Conservation (phyloP, 192 early-diverging fungal genomes). For the Backusella morwellensis region DNA sequence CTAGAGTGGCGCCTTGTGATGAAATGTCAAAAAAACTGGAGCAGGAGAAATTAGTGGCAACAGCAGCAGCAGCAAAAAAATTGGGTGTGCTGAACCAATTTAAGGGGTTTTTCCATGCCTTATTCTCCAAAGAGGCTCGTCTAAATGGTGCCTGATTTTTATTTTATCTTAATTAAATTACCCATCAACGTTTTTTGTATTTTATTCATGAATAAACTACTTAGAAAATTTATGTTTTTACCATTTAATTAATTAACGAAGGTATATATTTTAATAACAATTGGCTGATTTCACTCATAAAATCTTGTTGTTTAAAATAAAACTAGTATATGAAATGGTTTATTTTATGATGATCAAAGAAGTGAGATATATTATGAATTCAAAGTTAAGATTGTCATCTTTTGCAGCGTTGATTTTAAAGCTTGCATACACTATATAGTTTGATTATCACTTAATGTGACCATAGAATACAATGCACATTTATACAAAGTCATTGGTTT, state of each 20-base stretch:
- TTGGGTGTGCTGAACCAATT: neutral
- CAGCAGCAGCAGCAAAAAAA: neutral
- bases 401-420: no score
- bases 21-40: neutral
- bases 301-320: no score
- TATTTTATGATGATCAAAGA: no score
- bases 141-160: neutral
- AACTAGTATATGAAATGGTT: no score
- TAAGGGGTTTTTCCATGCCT: neutral
- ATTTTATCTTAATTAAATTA: neutral
- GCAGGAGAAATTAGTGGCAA: neutral
- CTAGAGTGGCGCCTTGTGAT: neutral
- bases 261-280: no score
- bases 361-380: no score
- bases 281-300: no score
- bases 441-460: no score
- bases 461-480: no score
- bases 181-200: neutral
- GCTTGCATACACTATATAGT: no score
- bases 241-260: neutral
- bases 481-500: no score
- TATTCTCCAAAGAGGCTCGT: neutral
- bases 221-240: neutral
- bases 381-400: no score
- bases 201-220: neutral